Evolutionary conservation across 2,329 filamentous ascomycete species (phyloP), one percentile per base, ranked within the genome.

Genomic region (Amesomyces nigricolor): DNA sequence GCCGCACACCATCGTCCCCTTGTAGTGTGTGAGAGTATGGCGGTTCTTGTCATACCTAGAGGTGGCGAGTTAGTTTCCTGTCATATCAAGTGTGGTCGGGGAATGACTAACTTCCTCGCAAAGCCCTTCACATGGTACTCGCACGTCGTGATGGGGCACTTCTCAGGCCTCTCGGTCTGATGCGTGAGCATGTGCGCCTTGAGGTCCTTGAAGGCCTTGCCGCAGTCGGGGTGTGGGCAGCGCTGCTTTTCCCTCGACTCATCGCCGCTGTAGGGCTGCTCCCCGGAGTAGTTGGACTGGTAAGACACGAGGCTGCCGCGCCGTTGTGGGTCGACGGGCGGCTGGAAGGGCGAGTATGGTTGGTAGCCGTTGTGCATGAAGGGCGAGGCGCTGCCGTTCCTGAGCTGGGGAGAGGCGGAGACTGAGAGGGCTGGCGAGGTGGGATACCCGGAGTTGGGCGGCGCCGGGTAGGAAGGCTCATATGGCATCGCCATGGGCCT

Each of bases 181-280:
- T 96, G 91, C 0, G 91, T 96, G 68, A 96, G 81, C 87, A 95
- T 92, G 72, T 96, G 91, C 8, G 91, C 91, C 72, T 92, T 92
- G 61, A 95, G 75, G 67, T 96, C 91, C 73, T 95, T 95, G 80
- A 95, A 95, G 56, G 86, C 79, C 65, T 88, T 85, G 61, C 90
- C 89, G 65, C 91, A 96, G 56, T 92, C 89, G 6, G 87, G 84
- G 66, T 91, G 85, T 1, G 88, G 88, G 75, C 90, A 95, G 59
- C 88, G 79, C 64, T 81, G 79, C 72, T 82, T 82, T 67, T 89
- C 86, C 66, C 87, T 85, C 57, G 75, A 71, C 66, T 87, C 84
- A 53, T 82, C 75, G 55, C 78, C 80, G 67, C 81, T 86, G 63
- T 79, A 78, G 73, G 79, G 70, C 81, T 85, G 71, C 61, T 80